Evolutionary conservation across 805 yeast genomes (phyloP).

Genomic region (Candida michaelii): DNA sequence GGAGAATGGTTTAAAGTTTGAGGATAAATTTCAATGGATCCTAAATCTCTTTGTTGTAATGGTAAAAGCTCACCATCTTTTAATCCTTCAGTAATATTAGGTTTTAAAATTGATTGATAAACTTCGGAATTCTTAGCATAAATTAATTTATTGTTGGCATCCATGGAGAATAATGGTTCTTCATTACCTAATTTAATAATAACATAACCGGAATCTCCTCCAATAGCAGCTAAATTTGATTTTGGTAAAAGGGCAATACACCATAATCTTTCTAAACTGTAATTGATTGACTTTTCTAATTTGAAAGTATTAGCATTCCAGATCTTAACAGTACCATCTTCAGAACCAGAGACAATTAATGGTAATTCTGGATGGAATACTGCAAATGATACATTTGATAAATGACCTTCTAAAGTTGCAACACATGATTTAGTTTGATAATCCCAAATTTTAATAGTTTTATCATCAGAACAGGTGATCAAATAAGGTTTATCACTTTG

Average conservation of each 20-base stretch:
- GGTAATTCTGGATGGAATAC: slow-evolving; percentile 98
- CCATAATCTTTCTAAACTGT: slow-evolving; percentile 96
- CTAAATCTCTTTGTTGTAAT: slow-evolving; percentile 83
- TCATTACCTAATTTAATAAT: slow-evolving; percentile 89
- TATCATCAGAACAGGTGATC: slow-evolving; percentile 88
- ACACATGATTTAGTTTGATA: slow-evolving; percentile 96
- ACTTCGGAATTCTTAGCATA: slow-evolving; percentile 92
- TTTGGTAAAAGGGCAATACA: slow-evolving; percentile 74
- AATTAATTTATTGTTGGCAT: slow-evolving; percentile 84
- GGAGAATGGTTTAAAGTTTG: slow-evolving; percentile 87
- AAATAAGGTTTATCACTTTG: slow-evolving; percentile 96
- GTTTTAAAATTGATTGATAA: slow-evolving; percentile 74
- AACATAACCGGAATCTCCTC: slow-evolving; percentile 94
- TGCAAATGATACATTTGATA: slow-evolving; percentile 94
- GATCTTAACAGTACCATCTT: slow-evolving; percentile 89
- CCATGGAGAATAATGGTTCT: slow-evolving; percentile 92
- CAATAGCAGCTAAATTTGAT: slow-evolving; percentile 81
- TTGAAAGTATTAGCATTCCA: slow-evolving; percentile 96
- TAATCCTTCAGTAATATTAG: slow-evolving; percentile 56
- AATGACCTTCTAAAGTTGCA: slow-evolving; percentile 91
- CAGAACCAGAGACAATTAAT: slow-evolving; percentile 91
- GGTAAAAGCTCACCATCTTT: slow-evolving; percentile 82
- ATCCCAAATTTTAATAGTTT: slow-evolving; percentile 89
- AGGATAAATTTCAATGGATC: slow-evolving; percentile 93
- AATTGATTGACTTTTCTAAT: slow-evolving; percentile 86